phyloP scores from a whole-genome alignment of 495 filamentous ascomycete species.

The Aspergillus steynii region DNA sequence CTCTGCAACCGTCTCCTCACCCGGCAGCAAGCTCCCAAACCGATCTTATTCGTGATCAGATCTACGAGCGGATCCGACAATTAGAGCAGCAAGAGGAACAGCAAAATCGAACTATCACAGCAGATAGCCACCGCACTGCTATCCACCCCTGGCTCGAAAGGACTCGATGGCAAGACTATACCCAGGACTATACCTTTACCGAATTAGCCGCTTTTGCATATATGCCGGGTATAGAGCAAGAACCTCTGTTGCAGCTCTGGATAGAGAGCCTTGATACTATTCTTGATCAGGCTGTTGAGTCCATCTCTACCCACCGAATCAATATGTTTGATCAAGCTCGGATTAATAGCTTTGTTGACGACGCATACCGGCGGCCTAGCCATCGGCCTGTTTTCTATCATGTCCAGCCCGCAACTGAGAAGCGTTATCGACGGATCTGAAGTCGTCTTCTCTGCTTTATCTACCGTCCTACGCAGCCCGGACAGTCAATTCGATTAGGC shows the following conservation, averaged over 20 bases:
- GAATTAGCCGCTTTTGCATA: neutral
- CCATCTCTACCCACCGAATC: neutral
- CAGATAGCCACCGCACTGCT: neutral
- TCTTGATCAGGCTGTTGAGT: neutral
- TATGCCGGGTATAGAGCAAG: neutral
- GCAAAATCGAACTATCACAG: neutral
- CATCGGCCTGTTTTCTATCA: neutral
- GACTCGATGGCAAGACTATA: slow-evolving; percentile 1
- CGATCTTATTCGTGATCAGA: neutral
- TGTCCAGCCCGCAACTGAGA: neutral
- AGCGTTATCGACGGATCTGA: slow-evolving; percentile 1
- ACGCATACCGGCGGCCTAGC: neutral
- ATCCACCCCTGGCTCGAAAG: neutral
- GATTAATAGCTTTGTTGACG: slow-evolving; percentile 1
- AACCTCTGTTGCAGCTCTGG: slow-evolving; percentile 1
- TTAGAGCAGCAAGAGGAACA: slow-evolving; percentile 1
- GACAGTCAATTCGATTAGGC: neutral
- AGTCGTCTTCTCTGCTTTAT: neutral
- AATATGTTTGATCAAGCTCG: slow-evolving; percentile 1
- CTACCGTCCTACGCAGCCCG: neutral
- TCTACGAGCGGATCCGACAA: neutral
- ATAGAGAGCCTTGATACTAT: neutral
- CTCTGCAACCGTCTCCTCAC: neutral
- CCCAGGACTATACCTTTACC: neutral
- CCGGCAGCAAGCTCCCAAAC: neutral